Conservation (phyloP, 768 basidiomycete species). For the Sporobolomyces roseus region DNA sequence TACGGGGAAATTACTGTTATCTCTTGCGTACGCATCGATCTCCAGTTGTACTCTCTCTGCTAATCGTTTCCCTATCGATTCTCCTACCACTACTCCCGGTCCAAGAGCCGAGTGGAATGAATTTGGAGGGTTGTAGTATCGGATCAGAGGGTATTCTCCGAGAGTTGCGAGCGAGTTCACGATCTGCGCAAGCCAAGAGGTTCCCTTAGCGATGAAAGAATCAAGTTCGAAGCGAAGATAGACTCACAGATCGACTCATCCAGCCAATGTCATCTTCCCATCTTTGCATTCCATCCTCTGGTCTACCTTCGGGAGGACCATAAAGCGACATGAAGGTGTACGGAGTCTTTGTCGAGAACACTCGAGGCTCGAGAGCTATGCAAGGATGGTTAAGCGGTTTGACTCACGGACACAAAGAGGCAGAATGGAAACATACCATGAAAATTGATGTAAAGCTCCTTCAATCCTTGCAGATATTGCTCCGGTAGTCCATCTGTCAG, state of each 20-base stretch:
- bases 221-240: too few relatives aligned
- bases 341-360: conserved; percentile 74
- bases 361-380: conserved; percentile 76
- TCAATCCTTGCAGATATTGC: conserved; percentile 67
- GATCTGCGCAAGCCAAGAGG: conserved; percentile 54
- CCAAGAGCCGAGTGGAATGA: conserved; percentile 78
- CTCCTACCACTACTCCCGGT: conserved; percentile 60
- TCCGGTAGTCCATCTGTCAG: conserved; percentile 72
- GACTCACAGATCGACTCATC: conserved; percentile 49
- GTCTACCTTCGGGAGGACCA: conserved; percentile 66
- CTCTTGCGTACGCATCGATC: conserved; percentile 80
- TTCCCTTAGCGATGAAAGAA: too few relatives aligned
- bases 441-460: conserved; percentile 88
- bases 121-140: conserved; percentile 84
- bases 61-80: conserved; percentile 73
- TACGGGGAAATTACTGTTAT: conserved; percentile 83
- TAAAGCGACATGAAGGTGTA: conserved; percentile 81
- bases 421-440: conserved; percentile 61
- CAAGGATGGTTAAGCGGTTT: background rate
- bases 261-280: conserved; percentile 83
- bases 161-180: conserved; percentile 82
- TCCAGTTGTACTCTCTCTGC: conserved; percentile 78
- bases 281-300: conserved; percentile 65
- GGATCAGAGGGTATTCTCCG: conserved; percentile 86
- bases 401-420: background rate